Evolutionary conservation across 2,329 filamentous ascomycete genomes (phyloP).

Genomic region (Cladosporium colombiae): DNA sequence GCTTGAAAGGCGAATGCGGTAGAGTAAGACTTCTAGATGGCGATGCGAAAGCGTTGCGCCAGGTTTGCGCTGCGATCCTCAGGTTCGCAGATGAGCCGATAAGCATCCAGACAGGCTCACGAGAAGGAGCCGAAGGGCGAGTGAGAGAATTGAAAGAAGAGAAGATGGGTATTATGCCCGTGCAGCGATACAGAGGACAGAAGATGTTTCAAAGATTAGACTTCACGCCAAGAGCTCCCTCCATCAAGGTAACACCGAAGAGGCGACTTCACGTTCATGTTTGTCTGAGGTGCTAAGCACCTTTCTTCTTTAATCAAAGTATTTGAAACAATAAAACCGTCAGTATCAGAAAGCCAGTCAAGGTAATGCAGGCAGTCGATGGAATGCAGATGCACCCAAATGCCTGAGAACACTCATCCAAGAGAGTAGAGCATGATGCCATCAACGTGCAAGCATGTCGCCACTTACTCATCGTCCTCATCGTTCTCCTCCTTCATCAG

Average conservation of each 20-base stretch:
- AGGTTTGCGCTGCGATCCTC: conserved; percentile 21
- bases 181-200: background rate
- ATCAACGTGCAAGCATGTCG: background rate
- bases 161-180: background rate
- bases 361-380: background rate
- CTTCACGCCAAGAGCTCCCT: conserved; percentile 2
- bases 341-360: background rate
- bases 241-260: conserved; percentile 2
- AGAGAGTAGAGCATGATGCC: background rate
- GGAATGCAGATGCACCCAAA: background rate
- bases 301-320: background rate
- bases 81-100: conserved; percentile 20
- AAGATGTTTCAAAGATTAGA: conserved; percentile 11
- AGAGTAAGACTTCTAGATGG: conserved; percentile 8
- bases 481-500: conserved; percentile 14
- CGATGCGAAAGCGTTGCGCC: conserved; percentile 19
- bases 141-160: background rate
- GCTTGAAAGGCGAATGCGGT: background rate
- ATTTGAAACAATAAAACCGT: background rate
- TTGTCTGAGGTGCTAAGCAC: background rate
- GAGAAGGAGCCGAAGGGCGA: background rate
- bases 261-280: conserved; percentile 1
- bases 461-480: conserved; percentile 14
- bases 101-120: conserved; percentile 25
- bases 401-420: background rate